Conservation (phyloP, 2,329 filamentous ascomycete genomes). For the Phoma herbarum region DNA sequence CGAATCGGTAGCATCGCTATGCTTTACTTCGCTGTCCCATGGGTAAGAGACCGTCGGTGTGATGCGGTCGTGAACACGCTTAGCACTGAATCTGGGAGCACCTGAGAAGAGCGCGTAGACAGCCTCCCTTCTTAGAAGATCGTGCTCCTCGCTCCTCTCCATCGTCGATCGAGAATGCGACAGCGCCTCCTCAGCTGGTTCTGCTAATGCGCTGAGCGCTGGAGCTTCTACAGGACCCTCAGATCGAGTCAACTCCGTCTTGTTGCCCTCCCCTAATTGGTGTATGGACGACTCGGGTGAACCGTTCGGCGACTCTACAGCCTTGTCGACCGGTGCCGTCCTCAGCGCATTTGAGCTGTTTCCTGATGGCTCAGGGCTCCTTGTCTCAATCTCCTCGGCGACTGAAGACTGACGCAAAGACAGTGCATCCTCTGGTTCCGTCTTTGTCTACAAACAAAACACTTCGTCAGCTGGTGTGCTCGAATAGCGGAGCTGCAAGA, state of each 20-base stretch:
- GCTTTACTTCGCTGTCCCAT: conserved; percentile 68
- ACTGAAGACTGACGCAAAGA: neutral
- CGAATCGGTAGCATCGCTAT: conserved; percentile 69
- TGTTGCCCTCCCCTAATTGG: neutral
- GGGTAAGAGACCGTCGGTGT: conserved; percentile 72
- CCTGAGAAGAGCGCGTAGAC: conserved; percentile 77
- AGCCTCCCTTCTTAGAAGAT: conserved; percentile 58
- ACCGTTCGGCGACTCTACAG: neutral
- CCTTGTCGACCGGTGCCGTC: conserved; percentile 4
- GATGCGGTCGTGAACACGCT: conserved; percentile 67
- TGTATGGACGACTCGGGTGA: neutral
- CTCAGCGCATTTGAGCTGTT: neutral
- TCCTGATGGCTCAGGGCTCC: neutral
- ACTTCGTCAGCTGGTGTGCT: conserved; percentile 30
- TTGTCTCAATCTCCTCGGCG: neutral
- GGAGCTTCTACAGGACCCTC: neutral
- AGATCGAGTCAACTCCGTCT: neutral
- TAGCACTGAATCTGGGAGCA: conserved; percentile 75
- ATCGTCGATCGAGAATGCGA: conserved; percentile 27
- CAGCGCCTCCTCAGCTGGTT: conserved; percentile 21
- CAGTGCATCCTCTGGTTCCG: conserved; percentile 15
- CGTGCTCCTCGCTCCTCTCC: conserved; percentile 24
- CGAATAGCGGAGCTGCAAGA: conserved; percentile 4
- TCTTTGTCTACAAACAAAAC: conserved; percentile 28
- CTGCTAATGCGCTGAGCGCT: neutral